Base-by-base conservation (phyloP, 345 rosid species). In the Moringa oleifera region DNA sequence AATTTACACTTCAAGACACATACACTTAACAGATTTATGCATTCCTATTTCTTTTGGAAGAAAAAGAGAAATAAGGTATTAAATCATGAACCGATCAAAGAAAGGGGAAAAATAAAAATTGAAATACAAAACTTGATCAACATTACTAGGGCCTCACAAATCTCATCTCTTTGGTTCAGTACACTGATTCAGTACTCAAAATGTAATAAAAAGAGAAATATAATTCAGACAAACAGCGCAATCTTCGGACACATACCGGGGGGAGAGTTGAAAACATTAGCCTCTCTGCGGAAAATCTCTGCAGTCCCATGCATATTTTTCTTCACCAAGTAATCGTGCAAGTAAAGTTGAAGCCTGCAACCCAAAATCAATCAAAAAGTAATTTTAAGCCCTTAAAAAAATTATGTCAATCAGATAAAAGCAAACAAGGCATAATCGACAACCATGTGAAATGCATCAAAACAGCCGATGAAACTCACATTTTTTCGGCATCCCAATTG, bases 281-380 rank as follows among this genome's bases (percentile, higher is more conserved):
- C 69, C 62, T 79, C 80, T 52, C 50, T 23, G 50, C 58, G 57
- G 62, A 79, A 79, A 51, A 23, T 28, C 33, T 65, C 66, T 22
- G 83, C 83, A 25, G 77, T 72, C 25, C 12, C 47, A 25, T 66
- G 65, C 71, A 72, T 55, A 15, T 75, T 67, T 60, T 51, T 69
- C 68, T 67, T 75, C 67, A 60, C 46, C 57, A 79, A n/a, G 58
- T 79, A 75, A 72, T 79, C 83, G 22, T 64, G 75, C 71, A 79
- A 33, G 63, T 71, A 79, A 31, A 51, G 63, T 15, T 78, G 70
- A 65, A 78, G 31, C 70, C 82, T 78, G 49, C 15, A 23, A 51
- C 53, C 46, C 36, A 57, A 62, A 70, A 25, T 41, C 57, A 51
- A 63, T 20, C 20, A 57, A 64, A 62, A 52, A 51, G 19, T 37